Evolutionary conservation across 768 basidiomycete genomes (phyloP).

Genomic region (Asterophora parasitica): DNA sequence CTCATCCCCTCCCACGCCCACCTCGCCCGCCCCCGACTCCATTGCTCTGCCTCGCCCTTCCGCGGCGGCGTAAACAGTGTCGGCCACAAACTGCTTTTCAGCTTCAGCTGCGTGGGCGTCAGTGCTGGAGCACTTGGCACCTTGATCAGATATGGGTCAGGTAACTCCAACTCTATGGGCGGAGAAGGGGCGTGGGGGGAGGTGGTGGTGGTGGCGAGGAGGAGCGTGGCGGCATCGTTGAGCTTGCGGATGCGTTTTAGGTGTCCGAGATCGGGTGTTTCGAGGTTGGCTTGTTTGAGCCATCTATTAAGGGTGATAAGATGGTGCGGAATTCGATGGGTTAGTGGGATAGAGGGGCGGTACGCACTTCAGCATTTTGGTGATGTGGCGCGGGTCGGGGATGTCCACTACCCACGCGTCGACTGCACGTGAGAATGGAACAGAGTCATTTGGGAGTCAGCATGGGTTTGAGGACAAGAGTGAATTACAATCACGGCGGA

Average conservation of each 20-base stretch:
- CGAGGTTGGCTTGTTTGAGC: constrained; percentile 59
- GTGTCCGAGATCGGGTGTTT: constrained; percentile 59
- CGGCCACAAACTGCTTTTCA: constrained; percentile 84
- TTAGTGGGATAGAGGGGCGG: background rate
- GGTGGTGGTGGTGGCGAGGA: constrained; percentile 49
- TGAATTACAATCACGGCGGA: background rate
- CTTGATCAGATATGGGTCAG: constrained; percentile 46
- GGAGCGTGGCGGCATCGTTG: constrained; percentile 42
- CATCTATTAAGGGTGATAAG: constrained; percentile 47
- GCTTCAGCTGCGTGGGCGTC: constrained; percentile 55
- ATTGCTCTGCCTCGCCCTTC: constrained; percentile 60
- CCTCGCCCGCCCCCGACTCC: constrained; percentile 58
- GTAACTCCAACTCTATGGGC: constrained; percentile 43
- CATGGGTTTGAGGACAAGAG: too few relatives aligned
- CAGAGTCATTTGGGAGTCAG: too few relatives aligned
- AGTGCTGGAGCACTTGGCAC: constrained; percentile 70
- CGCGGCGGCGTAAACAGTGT: constrained; percentile 67
- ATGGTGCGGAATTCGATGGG: background rate
- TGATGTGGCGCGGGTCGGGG: constrained; percentile 53
- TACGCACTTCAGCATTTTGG: constrained; percentile 57
- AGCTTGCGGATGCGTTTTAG: constrained; percentile 73
- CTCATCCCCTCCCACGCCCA: constrained; percentile 78
- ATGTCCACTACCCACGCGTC: constrained; percentile 78
- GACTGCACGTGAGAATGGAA: too few relatives aligned
- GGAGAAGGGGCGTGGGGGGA: constrained; percentile 39